phyloP scores from a whole-genome alignment of 768 basidiomycete species.

The Crepidotus variabilis region DNA sequence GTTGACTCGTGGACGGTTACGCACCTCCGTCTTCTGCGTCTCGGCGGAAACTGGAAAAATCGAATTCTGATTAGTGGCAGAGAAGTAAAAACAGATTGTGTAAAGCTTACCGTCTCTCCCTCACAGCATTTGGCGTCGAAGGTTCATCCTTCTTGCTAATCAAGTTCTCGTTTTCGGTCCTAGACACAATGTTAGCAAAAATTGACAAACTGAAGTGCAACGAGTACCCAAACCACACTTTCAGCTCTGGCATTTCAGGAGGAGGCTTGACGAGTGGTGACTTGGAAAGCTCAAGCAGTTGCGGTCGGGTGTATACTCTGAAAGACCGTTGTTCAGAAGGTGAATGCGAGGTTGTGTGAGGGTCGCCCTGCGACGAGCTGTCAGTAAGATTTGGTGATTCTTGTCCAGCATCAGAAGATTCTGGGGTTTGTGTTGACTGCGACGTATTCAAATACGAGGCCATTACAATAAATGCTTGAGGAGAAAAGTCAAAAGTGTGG shows the following conservation, averaged over 20 bases:
- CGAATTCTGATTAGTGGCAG: conserved; percentile 9
- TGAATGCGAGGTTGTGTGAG: conserved; percentile 14
- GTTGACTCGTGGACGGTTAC: conserved; percentile 13
- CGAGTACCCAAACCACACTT: conserved; percentile 87
- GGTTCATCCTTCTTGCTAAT: conserved; percentile 72
- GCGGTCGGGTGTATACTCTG: conserved; percentile 64
- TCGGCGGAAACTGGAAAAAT: conserved; percentile 58
- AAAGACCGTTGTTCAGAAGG: conserved; percentile 38
- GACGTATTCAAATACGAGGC: conserved; percentile 12
- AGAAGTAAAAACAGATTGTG: conserved; percentile 2
- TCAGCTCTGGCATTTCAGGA: conserved; percentile 73
- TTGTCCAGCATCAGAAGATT: neutral
- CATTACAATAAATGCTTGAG: conserved; percentile 7
- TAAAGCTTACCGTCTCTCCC: conserved; percentile 62
- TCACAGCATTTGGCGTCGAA: conserved; percentile 43
- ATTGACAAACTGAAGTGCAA: conserved; percentile 12
- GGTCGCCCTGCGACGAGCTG: conserved; percentile 10
- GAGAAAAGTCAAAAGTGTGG: conserved; percentile 6
- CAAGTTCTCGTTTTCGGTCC: conserved; percentile 61
- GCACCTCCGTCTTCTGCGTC: conserved; percentile 73
- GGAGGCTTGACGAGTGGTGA: conserved; percentile 77
- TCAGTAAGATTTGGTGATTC: conserved; percentile 2
- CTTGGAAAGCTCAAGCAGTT: conserved; percentile 63
- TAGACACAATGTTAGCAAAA: conserved; percentile 25
- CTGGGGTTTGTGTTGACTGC: conserved; percentile 1